Conservation (phyloP, 495 filamentous ascomycete species). For the Neurospora sp. region DNA sequence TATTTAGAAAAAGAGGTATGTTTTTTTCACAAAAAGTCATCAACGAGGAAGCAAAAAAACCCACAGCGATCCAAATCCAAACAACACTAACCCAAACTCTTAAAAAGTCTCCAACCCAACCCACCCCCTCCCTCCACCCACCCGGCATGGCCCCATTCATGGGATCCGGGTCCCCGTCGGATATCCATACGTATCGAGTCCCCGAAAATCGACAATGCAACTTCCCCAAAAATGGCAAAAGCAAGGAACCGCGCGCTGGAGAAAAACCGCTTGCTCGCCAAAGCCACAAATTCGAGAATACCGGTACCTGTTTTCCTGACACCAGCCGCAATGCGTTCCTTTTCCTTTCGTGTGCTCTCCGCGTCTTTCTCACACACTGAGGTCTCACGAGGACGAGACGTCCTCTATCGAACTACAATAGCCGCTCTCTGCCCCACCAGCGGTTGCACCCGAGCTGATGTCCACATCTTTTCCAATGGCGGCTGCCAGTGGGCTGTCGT, state of each 20-base stretch:
- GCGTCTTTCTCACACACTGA: background rate
- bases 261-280: background rate
- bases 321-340: background rate
- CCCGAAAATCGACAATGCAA: background rate
- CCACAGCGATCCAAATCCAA: background rate
- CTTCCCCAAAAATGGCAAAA: background rate
- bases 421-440: slow-evolving; percentile 31
- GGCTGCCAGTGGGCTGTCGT: background rate
- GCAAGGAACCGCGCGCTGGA: background rate
- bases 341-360: background rate
- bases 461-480: slow-evolving; percentile 4
- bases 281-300: background rate
- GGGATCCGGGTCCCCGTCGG: background rate
- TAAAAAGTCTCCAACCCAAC: background rate
- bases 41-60: background rate
- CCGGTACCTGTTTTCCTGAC: background rate
- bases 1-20: background rate
- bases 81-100: background rate
- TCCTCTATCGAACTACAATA: slow-evolving; percentile 32
- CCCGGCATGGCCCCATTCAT: background rate
- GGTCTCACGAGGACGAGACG: background rate
- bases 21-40: background rate
- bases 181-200: background rate
- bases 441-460: slow-evolving; percentile 32
- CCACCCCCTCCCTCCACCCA: background rate